Evolutionary conservation across 331 rosid species (phyloP).

Genomic region (Dryas integrifolia): DNA sequence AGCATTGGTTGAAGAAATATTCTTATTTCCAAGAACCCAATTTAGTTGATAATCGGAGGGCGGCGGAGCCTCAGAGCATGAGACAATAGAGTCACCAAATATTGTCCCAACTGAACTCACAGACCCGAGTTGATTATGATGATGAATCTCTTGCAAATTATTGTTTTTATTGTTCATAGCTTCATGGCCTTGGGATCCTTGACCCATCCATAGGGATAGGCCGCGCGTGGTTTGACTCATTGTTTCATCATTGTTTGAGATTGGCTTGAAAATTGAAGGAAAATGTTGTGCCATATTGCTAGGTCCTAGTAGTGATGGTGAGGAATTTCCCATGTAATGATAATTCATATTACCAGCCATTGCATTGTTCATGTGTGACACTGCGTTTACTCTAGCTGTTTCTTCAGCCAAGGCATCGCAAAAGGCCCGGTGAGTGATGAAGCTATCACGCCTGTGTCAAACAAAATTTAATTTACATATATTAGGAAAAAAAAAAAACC

Average conservation of each 20-base stretch:
- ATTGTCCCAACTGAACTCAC: constrained; percentile 31
- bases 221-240: constrained; percentile 31
- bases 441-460: constrained; percentile 80
- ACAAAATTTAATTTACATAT: background rate
- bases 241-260: constrained; percentile 31
- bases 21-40: constrained; percentile 61
- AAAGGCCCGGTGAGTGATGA: constrained; percentile 90
- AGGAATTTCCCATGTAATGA: constrained; percentile 44
- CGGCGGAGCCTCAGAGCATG: constrained; percentile 40
- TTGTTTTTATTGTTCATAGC: background rate
- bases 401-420: constrained; percentile 97
- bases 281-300: constrained; percentile 43
- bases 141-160: background rate
- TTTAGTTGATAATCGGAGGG: constrained; percentile 46
- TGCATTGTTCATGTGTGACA: constrained; percentile 38
- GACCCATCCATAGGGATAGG: constrained; percentile 51
- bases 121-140: constrained; percentile 38
- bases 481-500: background rate
- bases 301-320: constrained; percentile 32
- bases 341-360: constrained; percentile 37
- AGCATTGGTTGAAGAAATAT: constrained; percentile 36
- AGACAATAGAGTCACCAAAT: constrained; percentile 37
- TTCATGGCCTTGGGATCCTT: constrained; percentile 41
- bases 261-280: constrained; percentile 59
- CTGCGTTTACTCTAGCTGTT: constrained; percentile 77